These are phyloP conservation scores for Crithidia fasciculata DNA, from an alignment of 208 protist species.

Conservation along the genomic window DNA sequence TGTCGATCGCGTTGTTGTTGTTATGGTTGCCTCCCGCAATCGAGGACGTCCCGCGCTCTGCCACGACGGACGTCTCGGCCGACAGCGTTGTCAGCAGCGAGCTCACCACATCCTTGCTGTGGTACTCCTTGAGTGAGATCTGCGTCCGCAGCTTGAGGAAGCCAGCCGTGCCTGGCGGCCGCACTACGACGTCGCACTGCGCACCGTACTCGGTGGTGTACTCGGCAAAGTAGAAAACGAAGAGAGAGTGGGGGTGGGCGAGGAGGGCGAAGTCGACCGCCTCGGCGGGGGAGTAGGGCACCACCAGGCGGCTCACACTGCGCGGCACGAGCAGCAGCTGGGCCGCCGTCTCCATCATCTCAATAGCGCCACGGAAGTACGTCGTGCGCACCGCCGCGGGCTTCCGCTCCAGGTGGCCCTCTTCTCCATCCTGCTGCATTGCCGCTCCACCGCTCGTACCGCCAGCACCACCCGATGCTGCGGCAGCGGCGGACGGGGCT, in stretches of 20 bases:
- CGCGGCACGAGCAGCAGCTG: conserved; percentile 57
- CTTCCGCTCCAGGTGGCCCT: conserved; percentile 25
- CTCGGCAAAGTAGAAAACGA: conserved; percentile 92
- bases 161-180: conserved; percentile 50
- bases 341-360: conserved; percentile 74
- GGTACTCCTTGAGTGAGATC: conserved; percentile 64
- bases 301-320: conserved; percentile 35
- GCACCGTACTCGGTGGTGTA: conserved; percentile 70
- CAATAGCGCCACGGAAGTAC: conserved; percentile 64
- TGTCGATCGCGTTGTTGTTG: no score
- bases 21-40: no score
- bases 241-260: conserved; percentile 68
- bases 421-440: conserved; percentile 3
- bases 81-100: conserved; percentile 23
- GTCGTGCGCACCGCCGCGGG: conserved; percentile 56
- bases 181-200: conserved; percentile 75
- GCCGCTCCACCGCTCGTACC: neutral
- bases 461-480: neutral
- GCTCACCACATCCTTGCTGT: conserved; percentile 34
- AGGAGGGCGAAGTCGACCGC: conserved; percentile 82
- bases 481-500: neutral
- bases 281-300: conserved; percentile 80
- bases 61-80: conserved; percentile 18
- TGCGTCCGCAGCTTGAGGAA: conserved; percentile 75
- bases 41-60: neutral